Evolutionary conservation across 495 filamentous ascomycete species (phyloP), one percentile per base, ranked within the genome.

Genomic region (Talaromyces proteolyticus): DNA sequence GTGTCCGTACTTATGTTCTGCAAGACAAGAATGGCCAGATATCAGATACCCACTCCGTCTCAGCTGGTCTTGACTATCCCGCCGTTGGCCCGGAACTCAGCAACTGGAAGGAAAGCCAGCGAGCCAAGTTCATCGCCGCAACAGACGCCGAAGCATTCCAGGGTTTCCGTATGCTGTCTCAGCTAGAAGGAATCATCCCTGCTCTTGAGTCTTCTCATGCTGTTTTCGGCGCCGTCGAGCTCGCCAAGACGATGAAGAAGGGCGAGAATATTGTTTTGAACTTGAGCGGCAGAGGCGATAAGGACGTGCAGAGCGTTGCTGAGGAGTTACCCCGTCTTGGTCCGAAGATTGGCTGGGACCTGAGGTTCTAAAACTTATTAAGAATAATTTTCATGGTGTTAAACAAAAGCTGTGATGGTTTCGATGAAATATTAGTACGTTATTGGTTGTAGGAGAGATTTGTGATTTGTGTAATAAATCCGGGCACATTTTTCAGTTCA

Each of bases 301-400:
- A 98, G 79, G 93, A 98, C 66, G 93, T 98, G 36, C 91, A 97
- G 81, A 94, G 88, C 61, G 92, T 98, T 36, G 93, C 93, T 2
- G 93, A 98, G 52, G 89, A 95, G 68, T 70, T 98, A 56, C 93
- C 93, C 19, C 85, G 73, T 51, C 60, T 98, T 52, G 93, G 93
- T 0, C 94, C 94, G 7, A 68, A 84, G 73, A 97, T 98, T 65
- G 89, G 89, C 49, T 98, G 93, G 93, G 92, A 97, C 74, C 68
- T 98, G 72, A 80, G 93, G 43, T 96, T 75, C 54, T 75, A 69
- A 55, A 39, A 11, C 5, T 24, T 10, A 36, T 11, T 6, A 29
- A 34, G 14, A 34, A 1, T 34, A 34, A 34, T 34, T 34, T 34
- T 34, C 29, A 14, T 34, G n/a, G n/a, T n/a, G n/a, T n/a, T n/a